Evolutionary conservation across 495 filamentous ascomycete species (phyloP), one percentile per base, ranked within the genome.

Genomic region (Penicillium herquei): DNA sequence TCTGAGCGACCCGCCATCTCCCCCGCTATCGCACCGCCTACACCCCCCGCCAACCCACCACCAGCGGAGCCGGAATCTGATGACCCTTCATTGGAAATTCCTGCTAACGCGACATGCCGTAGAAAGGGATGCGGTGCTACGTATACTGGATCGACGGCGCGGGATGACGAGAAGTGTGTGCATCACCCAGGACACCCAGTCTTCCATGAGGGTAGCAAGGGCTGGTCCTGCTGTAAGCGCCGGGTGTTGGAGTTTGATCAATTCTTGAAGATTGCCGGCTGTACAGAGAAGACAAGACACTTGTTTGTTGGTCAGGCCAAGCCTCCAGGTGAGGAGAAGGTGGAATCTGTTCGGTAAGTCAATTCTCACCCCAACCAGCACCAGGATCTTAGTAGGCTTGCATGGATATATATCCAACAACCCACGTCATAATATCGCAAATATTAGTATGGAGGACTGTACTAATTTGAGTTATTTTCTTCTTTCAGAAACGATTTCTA

Each of bases 181-280:
- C 87, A 92, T 64, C 92, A 97, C 72, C 90, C 92, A 6, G 92
- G 92, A 26, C 80, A 76, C 7, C 89, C 92, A 26, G 83, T 98
- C 57, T 98, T 98, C 73, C 94, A 98, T 70, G 94, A 98, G 76
- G 94, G 93, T 18, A 92, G 87, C 70, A 98, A 98, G 77, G 94
- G 94, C 8, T 98, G 93, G 81, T 90, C 84, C 26, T 98, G 94
- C 79, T 98, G 94, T 76, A 98, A 98, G 82, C 78, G 89, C 62
- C 83, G 90, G 16, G 94, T 98, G 47, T 78, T 98, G 21, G 94
- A 98, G 67, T 98, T 98, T 65, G 94, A 98, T 69, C 87, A 98
- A 72, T 98, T 98, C 70, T 84, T 98, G 86, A 92, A 88, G 72
- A 92, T 98, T 46, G 83, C 88, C 49, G 94, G 94, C 1, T 98